A percentile compares a stretch with the other conserved stretches of the same genome.
Evolutionary conservation across 2,329 filamentous ascomycete species (phyloP).

Genomic region (Apiospora aurea): DNA sequence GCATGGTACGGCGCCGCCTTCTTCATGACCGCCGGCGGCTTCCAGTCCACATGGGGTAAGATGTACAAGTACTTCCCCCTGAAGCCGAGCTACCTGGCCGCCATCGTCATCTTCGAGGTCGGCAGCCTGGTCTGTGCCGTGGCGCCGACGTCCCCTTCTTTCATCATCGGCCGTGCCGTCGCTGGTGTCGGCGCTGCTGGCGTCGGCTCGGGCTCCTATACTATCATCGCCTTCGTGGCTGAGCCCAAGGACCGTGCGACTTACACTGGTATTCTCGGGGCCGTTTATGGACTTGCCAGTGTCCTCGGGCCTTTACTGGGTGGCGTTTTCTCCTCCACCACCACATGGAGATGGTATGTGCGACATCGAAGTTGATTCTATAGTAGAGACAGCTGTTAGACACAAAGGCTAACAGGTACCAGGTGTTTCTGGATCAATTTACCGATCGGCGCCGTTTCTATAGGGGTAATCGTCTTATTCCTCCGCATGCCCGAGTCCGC

Average conservation of each 20-base stretch:
- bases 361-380: too few relatives aligned
- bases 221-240: neutral
- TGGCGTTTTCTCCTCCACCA: neutral
- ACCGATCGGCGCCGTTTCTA: conserved; percentile 31
- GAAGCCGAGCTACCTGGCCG: conserved; percentile 43
- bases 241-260: neutral
- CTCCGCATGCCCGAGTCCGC: conserved; percentile 21
- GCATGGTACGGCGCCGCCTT: conserved; percentile 51
- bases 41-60: conserved; percentile 41
- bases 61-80: conserved; percentile 43
- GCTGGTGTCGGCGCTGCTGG: conserved; percentile 46
- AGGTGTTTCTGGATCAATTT: conserved; percentile 35
- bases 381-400: too few relatives aligned
- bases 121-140: conserved; percentile 46
- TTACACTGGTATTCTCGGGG: neutral
- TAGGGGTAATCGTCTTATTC: conserved; percentile 28
- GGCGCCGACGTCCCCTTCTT: conserved; percentile 40
- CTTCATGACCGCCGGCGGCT: conserved; percentile 41
- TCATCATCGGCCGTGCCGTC: conserved; percentile 46
- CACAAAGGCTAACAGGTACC: too few relatives aligned
- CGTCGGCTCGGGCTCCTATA: conserved; percentile 31
- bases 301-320: neutral
- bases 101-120: conserved; percentile 46
- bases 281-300: neutral
- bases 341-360: too few relatives aligned